These are phyloP conservation scores for Aspergillus tanneri DNA, from an alignment of 2,329 filamentous ascomycete species.

Conservation along the genomic window DNA sequence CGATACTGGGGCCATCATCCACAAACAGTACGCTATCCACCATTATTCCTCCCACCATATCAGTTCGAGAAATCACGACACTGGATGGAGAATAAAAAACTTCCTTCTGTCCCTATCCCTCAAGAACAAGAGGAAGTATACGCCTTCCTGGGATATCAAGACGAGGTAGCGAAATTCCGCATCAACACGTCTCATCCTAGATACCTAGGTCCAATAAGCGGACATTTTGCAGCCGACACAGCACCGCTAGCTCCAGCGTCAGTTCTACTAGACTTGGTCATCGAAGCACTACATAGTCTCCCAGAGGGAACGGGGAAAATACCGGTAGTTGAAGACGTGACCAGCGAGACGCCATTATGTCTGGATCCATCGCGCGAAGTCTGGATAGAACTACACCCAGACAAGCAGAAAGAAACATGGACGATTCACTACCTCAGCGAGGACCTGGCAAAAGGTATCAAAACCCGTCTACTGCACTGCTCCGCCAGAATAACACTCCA, in stretches of 20 bases:
- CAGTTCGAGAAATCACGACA: conserved; percentile 46
- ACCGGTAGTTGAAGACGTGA: conserved; percentile 15
- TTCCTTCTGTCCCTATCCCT: background rate
- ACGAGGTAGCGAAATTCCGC: conserved; percentile 12
- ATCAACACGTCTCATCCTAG: conserved; percentile 16
- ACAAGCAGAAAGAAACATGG: conserved; percentile 12
- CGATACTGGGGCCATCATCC: conserved; percentile 42
- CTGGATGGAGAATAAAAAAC: conserved; percentile 36
- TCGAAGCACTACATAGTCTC: conserved; percentile 18
- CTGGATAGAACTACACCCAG: conserved; percentile 10
- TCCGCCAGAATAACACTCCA: conserved; percentile 12
- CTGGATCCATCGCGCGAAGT: conserved; percentile 12
- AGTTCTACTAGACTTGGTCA: conserved; percentile 15
- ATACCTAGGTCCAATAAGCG: conserved; percentile 14
- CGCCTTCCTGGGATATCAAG: conserved; percentile 15
- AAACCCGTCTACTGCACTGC: conserved; percentile 15
- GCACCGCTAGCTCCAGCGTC: conserved; percentile 20
- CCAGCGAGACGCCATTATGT: conserved; percentile 19
- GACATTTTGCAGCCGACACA: conserved; percentile 17
- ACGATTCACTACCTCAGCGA: conserved; percentile 13
- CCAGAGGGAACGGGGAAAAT: conserved; percentile 13
- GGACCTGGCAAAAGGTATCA: background rate
- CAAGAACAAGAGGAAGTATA: conserved; percentile 1
- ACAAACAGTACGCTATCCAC: conserved; percentile 29
- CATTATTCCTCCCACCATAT: conserved; percentile 43